These are phyloP conservation scores for Diaporthe destruens DNA, from an alignment of 2,329 filamentous ascomycete species.

Conservation along the genomic window DNA sequence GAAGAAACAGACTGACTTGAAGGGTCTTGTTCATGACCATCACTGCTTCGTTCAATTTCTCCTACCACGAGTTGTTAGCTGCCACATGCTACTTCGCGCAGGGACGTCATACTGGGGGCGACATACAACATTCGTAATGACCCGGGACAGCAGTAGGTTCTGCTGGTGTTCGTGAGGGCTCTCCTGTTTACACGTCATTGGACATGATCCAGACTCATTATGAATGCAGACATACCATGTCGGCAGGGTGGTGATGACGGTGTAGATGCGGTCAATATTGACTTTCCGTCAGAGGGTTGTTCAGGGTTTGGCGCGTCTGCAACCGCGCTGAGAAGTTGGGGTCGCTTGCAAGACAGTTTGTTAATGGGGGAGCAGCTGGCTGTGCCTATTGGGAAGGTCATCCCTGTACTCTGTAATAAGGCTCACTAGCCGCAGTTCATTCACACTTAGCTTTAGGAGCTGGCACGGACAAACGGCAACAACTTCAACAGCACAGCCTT, in stretches of 20 bases:
- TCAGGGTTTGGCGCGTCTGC: slow-evolving; percentile 31
- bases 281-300: slow-evolving; percentile 36
- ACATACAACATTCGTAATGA: slow-evolving; percentile 94
- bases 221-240: slow-evolving; percentile 34
- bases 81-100: background rate
- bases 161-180: slow-evolving; percentile 98
- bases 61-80: slow-evolving; percentile 64
- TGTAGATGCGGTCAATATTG: slow-evolving; percentile 25
- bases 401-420: slow-evolving; percentile 26
- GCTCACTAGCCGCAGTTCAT: slow-evolving; percentile 1
- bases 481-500: background rate
- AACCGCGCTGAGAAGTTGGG: slow-evolving; percentile 27
- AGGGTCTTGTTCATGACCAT: slow-evolving; percentile 93
- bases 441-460: slow-evolving; percentile 6
- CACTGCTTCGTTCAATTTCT: slow-evolving; percentile 96
- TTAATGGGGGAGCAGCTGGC: background rate
- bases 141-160: slow-evolving; percentile 90
- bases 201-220: background rate
- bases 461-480: background rate
- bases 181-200: slow-evolving; percentile 67
- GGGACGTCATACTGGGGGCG: background rate
- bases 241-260: background rate
- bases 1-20: slow-evolving; percentile 67
- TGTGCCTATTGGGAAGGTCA: slow-evolving; percentile 14
- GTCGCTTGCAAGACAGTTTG: slow-evolving; percentile 24